Percentiles rank a stretch among this genome's conserved stretches.
Conservation (phyloP, 352 stramenopile species). For the Globisporangium paddicum region DNA sequence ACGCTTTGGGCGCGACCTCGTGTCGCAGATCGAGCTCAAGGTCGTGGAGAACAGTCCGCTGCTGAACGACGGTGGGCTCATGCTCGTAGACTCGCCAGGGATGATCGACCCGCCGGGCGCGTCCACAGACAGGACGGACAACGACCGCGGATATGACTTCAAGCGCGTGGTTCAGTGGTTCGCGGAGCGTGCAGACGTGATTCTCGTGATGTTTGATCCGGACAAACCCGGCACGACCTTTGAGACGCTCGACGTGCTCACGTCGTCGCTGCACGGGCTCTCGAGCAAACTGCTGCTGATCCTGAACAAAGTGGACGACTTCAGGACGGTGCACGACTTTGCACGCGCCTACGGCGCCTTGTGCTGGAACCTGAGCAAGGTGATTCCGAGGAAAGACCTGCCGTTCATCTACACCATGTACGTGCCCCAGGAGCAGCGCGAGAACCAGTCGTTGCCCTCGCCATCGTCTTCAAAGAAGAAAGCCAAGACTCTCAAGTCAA, state of each 20-base stretch:
- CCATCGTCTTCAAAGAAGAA: constrained; percentile 5
- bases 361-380: constrained; percentile 88
- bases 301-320: constrained; percentile 89
- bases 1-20: constrained; percentile 75
- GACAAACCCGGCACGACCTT: constrained; percentile 88
- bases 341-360: constrained; percentile 77
- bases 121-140: constrained; percentile 55
- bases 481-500: constrained; percentile 2
- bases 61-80: constrained; percentile 73
- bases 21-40: constrained; percentile 87
- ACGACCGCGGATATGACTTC: constrained; percentile 83
- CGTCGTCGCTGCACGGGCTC: constrained; percentile 62
- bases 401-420: constrained; percentile 91
- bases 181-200: constrained; percentile 78
- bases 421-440: constrained; percentile 59
- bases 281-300: constrained; percentile 84
- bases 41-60: constrained; percentile 60
- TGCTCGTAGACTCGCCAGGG: constrained; percentile 82
- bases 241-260: constrained; percentile 85
- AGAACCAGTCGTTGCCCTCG: constrained; percentile 7
- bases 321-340: constrained; percentile 85
- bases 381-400: constrained; percentile 83
- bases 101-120: constrained; percentile 83
- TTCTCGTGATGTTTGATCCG: constrained; percentile 88
- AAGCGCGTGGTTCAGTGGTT: constrained; percentile 87